Conservation (phyloP, 2,329 filamentous ascomycete species). For the Elsinoe ampelina region DNA sequence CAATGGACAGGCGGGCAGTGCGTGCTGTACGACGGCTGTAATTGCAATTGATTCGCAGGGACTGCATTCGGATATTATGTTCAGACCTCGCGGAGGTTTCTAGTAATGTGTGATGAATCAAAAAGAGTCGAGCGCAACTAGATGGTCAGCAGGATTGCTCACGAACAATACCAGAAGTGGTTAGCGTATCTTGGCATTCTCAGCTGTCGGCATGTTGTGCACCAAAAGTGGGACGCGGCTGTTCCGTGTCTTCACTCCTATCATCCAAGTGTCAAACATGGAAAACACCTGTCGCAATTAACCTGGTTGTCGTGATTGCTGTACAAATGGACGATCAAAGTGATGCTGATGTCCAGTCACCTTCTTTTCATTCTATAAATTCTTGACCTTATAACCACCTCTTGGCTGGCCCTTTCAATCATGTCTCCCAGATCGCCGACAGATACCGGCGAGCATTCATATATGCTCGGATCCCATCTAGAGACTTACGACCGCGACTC, state of each 20-base stretch:
- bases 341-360: not conserved
- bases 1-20: not conserved
- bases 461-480: slow-evolving; percentile 1
- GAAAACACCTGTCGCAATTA: not conserved
- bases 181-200: no score
- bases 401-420: not conserved
- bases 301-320: not conserved
- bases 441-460: not conserved
- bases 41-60: not conserved
- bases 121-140: no score
- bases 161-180: no score
- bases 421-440: not conserved
- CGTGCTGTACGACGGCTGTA: not conserved
- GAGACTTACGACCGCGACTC: slow-evolving; percentile 3
- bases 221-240: not conserved
- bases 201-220: not conserved
- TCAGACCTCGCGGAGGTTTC: no score
- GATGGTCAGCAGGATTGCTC: no score
- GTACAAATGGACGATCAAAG: slow-evolving; percentile 3
- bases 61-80: no score
- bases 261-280: not conserved
- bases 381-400: not conserved
- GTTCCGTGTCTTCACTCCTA: slow-evolving; percentile 2
- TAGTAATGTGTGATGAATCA: no score
- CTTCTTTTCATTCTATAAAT: not conserved